These are phyloP conservation scores for Limonium bicolor DNA, from an alignment of 148 eudicot species.

Conservation along the genomic window DNA sequence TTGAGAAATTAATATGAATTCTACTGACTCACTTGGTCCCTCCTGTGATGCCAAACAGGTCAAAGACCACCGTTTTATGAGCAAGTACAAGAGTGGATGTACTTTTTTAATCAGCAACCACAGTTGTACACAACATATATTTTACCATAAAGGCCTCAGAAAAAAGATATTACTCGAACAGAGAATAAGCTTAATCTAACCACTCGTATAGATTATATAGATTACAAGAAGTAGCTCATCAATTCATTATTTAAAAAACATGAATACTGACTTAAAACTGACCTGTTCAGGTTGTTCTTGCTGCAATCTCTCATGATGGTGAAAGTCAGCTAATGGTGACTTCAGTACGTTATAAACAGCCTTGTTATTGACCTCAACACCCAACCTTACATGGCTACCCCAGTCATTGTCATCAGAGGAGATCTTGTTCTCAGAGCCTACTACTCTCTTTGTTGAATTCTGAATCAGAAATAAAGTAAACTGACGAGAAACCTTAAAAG, in stretches of 20 bases:
- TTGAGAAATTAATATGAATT: conserved; percentile 59
- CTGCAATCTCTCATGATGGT: conserved; percentile 51
- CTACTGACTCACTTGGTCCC: conserved; percentile 36
- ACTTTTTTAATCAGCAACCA: no score
- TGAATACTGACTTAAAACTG: conserved; percentile 2
- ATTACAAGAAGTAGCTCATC: no score
- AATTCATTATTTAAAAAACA: no score
- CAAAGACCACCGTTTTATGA: no score
- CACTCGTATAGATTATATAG: no score
- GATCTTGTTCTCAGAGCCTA: conserved; percentile 17
- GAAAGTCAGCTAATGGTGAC: conserved; percentile 60
- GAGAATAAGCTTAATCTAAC: no score
- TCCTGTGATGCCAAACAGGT: conserved; percentile 18
- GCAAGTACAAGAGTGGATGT: no score
- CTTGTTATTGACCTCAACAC: conserved; percentile 17
- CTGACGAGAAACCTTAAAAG: background rate
- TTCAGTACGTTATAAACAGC: conserved; percentile 30
- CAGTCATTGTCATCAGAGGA: conserved; percentile 16
- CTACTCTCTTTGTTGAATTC: conserved; percentile 33
- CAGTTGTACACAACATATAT: no score
- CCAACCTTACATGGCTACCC: conserved; percentile 44
- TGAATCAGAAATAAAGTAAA: conserved; percentile 12
- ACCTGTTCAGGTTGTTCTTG: conserved; percentile 52
- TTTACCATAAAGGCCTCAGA: no score
- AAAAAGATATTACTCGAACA: no score